A percentile compares a stretch with the other conserved stretches of the same genome.
phyloP scores from a whole-genome alignment of 1,284 basidiomycete species.

The Ustilago esculenta region DNA sequence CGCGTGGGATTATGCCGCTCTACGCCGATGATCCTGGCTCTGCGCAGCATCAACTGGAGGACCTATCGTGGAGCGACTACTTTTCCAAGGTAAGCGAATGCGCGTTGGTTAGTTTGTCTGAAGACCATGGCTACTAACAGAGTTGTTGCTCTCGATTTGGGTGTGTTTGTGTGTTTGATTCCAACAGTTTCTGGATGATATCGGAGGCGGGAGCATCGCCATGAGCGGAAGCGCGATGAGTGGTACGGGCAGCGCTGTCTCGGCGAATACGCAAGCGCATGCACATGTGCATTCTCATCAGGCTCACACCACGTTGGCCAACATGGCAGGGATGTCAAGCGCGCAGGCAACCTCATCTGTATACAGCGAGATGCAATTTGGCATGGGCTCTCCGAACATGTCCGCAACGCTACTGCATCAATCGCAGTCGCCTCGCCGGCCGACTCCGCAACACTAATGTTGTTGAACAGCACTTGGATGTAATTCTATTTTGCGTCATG shows the following conservation, averaged over 20 bases:
- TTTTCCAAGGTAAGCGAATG: conserved; percentile 37
- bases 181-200: conserved; percentile 35
- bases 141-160: not conserved
- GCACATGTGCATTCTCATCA: too few relatives aligned
- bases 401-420: not conserved
- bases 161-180: not conserved
- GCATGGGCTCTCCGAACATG: conserved; percentile 22
- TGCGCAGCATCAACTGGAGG: conserved; percentile 39
- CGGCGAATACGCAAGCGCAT: not conserved
- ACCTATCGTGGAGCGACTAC: conserved; percentile 50
- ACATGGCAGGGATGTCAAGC: conserved; percentile 1
- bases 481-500: too few relatives aligned
- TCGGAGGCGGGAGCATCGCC: conserved; percentile 22
- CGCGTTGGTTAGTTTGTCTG: too few relatives aligned
- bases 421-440: conserved; percentile 21
- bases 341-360: not conserved
- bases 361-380: conserved; percentile 30
- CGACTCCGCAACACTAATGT: conserved; percentile 4
- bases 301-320: conserved; percentile 6
- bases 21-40: conserved; percentile 38
- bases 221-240: conserved; percentile 5
- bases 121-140: not conserved
- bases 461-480: too few relatives aligned
- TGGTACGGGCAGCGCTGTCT: conserved; percentile 2
- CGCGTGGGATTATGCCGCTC: conserved; percentile 41